Evolutionary conservation across 78 protist species (phyloP), one percentile per base, ranked within the genome.

Genomic region (Cyanophora paradoxa): DNA sequence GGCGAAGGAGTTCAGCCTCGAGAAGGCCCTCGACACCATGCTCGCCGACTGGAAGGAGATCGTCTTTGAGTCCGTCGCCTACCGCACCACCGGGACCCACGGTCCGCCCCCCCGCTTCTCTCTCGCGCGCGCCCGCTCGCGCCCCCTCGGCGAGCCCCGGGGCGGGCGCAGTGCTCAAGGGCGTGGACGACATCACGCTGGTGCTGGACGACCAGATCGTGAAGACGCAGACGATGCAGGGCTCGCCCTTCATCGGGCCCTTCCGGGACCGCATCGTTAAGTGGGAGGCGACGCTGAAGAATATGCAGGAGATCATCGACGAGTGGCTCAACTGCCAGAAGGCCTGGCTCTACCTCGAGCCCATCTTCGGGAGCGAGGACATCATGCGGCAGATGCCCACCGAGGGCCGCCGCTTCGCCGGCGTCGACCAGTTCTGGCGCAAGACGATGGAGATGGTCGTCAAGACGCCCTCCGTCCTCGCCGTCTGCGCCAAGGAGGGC

Each of bases 311-410:
- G 58, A 56, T 77, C 28, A 13, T 88, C 28, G 92, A 88, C 59
- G 92, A 78, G 70, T 88, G 92, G 89, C 11, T 84, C 44, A 42
- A 28, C 44, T 77, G 79, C 34, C 92, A 88, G 76, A 16, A 20
- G 30, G 39, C 41, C 7, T 88, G 92, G 92, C 76, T 88, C 52
- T 84, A 84, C 39, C 77, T 88, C 34, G 92, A 88, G 82, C 88
- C 88, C 33, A 88, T 88, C 76, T 88, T 88, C 74, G 24, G 54
- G 6, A 67, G 80, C 14, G 86, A 84, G 36, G 92, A 88, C 79
- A 88, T 88, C 79, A 56, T 76, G 74, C 46, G 74, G 24, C 92
- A 88, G 79, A 59, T 88, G 66, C 88, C 92, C 3, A 28, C 14
- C 37, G 88, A 83, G 72, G 77, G 61, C 69, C 42, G 20, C 36